Conservation (phyloP, 1,284 basidiomycete species). For the Malassezia psittaci region DNA sequence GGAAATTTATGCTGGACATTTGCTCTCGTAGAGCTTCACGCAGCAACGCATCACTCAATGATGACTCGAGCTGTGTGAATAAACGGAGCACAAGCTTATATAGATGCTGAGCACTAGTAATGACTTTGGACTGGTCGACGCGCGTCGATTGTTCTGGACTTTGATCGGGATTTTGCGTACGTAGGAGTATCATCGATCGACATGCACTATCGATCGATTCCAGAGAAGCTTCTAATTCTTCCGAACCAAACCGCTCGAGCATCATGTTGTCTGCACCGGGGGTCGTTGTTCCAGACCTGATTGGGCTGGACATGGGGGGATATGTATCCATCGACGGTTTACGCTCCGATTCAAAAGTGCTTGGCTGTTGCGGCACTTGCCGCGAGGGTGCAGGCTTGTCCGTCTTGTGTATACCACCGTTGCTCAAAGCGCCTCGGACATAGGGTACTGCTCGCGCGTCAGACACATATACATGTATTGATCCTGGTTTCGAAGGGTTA, state of each 20-base stretch:
- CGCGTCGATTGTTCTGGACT: neutral
- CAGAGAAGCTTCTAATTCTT: conserved; percentile 9
- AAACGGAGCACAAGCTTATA: conserved; percentile 5
- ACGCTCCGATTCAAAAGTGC: neutral
- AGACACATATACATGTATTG: conserved; percentile 12
- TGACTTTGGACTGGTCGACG: neutral
- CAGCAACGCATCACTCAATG: neutral
- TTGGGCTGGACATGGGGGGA: neutral
- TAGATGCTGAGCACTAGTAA: neutral
- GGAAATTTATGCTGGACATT: conserved; percentile 12
- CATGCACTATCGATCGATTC: conserved; percentile 11
- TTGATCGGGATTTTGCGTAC: neutral
- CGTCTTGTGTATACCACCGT: conserved; percentile 6
- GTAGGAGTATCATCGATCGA: neutral
- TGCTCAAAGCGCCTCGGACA: conserved; percentile 15
- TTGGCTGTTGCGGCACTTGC: neutral
- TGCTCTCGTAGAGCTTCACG: conserved; percentile 3
- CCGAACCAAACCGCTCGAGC: neutral
- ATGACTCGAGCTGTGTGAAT: conserved; percentile 1
- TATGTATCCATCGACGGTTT: neutral
- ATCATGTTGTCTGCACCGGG: neutral
- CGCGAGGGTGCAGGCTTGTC: neutral
- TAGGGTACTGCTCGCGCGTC: conserved; percentile 10
- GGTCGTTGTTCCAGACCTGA: neutral
- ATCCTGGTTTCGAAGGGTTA: neutral